Conservation (phyloP, 805 yeast species). For the Debaryomyces prosopidis region DNA sequence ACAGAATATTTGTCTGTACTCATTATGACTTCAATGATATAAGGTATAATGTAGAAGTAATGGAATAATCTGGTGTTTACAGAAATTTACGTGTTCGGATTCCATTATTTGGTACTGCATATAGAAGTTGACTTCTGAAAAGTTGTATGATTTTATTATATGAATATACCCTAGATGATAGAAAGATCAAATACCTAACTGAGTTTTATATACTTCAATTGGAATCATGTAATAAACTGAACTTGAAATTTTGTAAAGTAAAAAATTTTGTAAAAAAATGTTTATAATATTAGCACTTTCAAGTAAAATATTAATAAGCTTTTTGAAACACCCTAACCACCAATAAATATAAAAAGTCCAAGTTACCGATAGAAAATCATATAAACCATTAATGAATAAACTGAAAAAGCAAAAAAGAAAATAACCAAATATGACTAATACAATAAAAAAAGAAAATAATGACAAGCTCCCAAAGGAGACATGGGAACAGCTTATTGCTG, state of each 20-base stretch:
- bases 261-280: not conserved
- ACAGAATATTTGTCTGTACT: constrained; percentile 58
- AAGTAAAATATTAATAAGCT: not conserved
- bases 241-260: too few species aligned
- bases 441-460: not conserved
- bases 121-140: not conserved
- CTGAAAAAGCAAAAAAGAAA: not conserved
- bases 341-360: not conserved
- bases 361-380: not conserved
- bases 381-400: not conserved
- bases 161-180: too few species aligned
- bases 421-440: not conserved
- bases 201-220: too few species aligned
- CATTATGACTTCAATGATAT: constrained; percentile 9
- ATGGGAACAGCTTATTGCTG: not conserved
- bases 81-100: not conserved
- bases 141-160: too few species aligned
- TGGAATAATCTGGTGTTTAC: not conserved
- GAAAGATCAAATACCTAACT: too few species aligned
- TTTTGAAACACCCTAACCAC: not conserved
- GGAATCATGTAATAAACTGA: too few species aligned
- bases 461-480: not conserved
- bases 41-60: not conserved
- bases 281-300: not conserved
- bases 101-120: not conserved